Percentiles rank a stretch among this genome's conserved stretches.
Conservation (phyloP, 1,284 basidiomycete species). For the Cutaneotrichosporon cavernicola region DNA sequence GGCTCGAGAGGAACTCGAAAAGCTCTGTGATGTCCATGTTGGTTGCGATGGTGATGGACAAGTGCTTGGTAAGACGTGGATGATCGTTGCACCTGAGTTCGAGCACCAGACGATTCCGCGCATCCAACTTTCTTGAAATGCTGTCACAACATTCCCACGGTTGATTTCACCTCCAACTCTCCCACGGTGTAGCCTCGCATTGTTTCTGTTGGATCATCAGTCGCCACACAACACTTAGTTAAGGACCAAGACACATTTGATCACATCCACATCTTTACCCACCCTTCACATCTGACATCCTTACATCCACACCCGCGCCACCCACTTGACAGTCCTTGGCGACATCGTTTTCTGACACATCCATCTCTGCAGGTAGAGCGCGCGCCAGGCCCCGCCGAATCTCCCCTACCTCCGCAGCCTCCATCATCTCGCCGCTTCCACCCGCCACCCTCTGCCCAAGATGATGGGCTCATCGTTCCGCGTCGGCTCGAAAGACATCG, state of each 20-base stretch:
- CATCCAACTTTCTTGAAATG: neutral
- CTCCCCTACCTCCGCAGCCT: neutral
- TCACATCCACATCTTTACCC: neutral
- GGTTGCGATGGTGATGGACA: neutral
- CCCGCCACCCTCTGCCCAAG: conserved; percentile 4
- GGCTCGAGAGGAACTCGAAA: conserved; percentile 78
- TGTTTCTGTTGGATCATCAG: neutral
- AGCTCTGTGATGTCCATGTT: conserved; percentile 62
- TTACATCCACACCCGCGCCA: neutral
- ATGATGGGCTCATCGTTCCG: conserved; percentile 26
- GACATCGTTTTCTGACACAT: neutral
- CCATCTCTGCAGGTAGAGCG: neutral
- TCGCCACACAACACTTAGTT: neutral
- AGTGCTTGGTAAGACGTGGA: neutral
- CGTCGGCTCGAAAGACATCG: conserved; percentile 62
- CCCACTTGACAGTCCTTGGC: neutral
- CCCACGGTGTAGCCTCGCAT: neutral
- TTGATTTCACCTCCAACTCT: neutral
- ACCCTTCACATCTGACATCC: neutral
- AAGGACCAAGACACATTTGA: neutral
- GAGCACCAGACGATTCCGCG: neutral
- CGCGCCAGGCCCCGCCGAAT: neutral
- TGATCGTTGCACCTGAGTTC: too few species aligned
- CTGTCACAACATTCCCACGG: conserved; percentile 31
- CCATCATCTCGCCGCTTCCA: neutral